phyloP scores from a whole-genome alignment of 176 grass and related monocot species.

The Olyra latifolia region DNA sequence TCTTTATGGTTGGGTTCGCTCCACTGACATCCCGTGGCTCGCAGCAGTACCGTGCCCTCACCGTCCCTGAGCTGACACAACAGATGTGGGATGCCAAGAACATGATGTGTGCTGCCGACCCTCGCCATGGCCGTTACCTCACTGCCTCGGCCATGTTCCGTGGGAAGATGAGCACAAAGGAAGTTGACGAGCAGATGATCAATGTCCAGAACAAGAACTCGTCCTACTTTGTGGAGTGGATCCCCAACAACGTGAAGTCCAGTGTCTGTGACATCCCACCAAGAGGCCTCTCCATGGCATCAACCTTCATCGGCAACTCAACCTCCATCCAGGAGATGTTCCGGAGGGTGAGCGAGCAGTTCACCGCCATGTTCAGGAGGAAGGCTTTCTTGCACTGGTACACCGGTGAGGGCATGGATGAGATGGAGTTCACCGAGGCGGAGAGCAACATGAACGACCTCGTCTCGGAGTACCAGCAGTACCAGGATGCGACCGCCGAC shows the following conservation, averaged over 20 bases:
- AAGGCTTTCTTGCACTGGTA: constrained; percentile 95
- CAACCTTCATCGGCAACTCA: constrained; percentile 81
- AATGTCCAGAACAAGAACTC: constrained; percentile 97
- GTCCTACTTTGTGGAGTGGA: constrained; percentile 81
- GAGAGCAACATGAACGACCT: constrained; percentile 71
- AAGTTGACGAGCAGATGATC: constrained; percentile 88
- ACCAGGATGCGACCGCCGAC: not conserved
- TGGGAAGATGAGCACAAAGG: constrained; percentile 92
- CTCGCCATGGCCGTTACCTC: constrained; percentile 84
- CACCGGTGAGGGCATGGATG: constrained; percentile 80
- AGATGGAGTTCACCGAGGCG: constrained; percentile 85
- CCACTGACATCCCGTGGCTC: constrained; percentile 76
- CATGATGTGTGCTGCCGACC: constrained; percentile 92
- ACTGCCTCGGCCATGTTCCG: constrained; percentile 91
- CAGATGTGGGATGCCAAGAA: constrained; percentile 96
- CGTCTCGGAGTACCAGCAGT: not conserved
- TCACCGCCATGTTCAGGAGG: constrained; percentile 91
- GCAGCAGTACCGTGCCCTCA: constrained; percentile 83
- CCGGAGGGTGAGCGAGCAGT: constrained; percentile 90
- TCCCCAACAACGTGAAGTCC: constrained; percentile 90
- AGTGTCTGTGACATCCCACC: constrained; percentile 85
- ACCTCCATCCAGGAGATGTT: constrained; percentile 94
- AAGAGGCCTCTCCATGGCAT: constrained; percentile 73
- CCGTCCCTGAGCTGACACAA: constrained; percentile 80
- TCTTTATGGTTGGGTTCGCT: constrained; percentile 82